phyloP scores from a whole-genome alignment of 2,329 filamentous ascomycete species.

The Talaromyces sp. region DNA sequence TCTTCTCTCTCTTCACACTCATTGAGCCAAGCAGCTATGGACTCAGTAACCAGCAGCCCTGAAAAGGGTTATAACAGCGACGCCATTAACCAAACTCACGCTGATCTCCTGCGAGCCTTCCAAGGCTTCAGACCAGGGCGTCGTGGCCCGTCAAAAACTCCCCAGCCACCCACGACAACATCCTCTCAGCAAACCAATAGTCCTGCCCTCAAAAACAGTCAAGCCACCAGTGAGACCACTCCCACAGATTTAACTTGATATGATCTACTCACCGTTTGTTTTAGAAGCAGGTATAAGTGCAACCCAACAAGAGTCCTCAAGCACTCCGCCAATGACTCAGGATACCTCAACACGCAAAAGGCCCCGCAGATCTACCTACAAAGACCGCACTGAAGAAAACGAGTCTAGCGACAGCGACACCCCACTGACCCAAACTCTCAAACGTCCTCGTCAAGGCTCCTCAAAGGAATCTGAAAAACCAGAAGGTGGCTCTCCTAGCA shows the following conservation, averaged over 20 bases:
- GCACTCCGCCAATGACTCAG: background rate
- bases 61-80: background rate
- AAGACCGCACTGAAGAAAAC: background rate
- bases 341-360: background rate
- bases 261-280: background rate
- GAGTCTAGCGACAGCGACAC: background rate
- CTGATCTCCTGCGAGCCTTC: slow-evolving; percentile 5
- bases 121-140: slow-evolving; percentile 1
- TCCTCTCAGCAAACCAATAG: background rate
- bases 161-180: background rate
- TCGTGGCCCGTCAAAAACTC: background rate
- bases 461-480: background rate
- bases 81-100: background rate
- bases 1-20: background rate
- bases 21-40: background rate
- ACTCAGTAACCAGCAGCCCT: background rate
- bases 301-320: background rate
- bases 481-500: background rate
- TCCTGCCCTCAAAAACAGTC: background rate
- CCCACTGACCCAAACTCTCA: background rate
- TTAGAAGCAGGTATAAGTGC: background rate
- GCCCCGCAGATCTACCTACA: background rate
- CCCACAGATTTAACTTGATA: background rate
- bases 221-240: background rate
- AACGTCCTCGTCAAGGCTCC: background rate